Evolutionary conservation across 192 early-diverging fungal species (phyloP).

Genomic region (Coemansia guatemalensis): DNA sequence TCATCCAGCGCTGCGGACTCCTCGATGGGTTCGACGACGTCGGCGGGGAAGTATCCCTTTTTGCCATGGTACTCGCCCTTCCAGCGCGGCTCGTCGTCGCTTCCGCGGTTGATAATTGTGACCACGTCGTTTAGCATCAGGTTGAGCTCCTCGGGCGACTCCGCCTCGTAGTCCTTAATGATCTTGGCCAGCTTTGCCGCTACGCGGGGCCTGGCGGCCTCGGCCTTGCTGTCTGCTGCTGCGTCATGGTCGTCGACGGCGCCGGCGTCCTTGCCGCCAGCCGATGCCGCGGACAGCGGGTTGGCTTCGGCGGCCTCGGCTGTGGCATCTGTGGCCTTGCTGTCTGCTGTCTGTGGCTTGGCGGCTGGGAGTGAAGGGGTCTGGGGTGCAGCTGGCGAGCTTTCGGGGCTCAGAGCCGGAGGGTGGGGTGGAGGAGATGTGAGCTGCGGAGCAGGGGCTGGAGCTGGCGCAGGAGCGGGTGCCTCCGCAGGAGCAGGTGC

Average conservation of each 20-base stretch:
- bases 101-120: constrained; percentile 63
- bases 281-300: constrained; percentile 1
- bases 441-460: constrained; percentile 1
- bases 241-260: constrained; percentile 5
- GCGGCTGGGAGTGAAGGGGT: neutral
- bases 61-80: constrained; percentile 81
- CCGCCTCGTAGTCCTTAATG: constrained; percentile 69
- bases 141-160: constrained; percentile 64
- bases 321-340: neutral
- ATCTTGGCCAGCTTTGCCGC: constrained; percentile 59
- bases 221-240: neutral
- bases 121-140: constrained; percentile 66
- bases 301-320: constrained; percentile 2
- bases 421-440: constrained; percentile 15
- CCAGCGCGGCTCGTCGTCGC: constrained; percentile 59
- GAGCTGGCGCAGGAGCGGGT: neutral
- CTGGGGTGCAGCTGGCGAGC: constrained; percentile 4
- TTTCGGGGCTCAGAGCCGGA: constrained; percentile 14
- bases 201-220: constrained; percentile 15
- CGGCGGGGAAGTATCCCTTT: constrained; percentile 67
- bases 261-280: neutral
- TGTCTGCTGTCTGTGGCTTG: constrained; percentile 1
- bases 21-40: constrained; percentile 57
- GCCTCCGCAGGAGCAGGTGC: constrained; percentile 2
- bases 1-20: constrained; percentile 35